Evolutionary conservation across 257 asterid genomes (phyloP).

Genomic region (Eustoma russellianum): DNA sequence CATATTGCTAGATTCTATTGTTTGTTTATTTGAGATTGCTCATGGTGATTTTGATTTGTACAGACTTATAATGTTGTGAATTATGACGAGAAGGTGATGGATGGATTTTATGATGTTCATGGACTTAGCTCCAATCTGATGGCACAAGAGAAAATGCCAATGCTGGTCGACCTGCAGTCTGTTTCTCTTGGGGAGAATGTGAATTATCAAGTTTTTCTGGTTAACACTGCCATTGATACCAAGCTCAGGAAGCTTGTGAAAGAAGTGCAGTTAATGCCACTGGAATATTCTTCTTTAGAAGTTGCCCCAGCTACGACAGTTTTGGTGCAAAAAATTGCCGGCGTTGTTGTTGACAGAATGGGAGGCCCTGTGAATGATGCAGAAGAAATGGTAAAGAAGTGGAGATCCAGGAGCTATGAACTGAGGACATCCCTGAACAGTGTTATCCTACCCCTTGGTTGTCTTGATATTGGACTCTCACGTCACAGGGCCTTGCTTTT

Average conservation of each 20-base stretch:
- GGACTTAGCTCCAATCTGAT: constrained; percentile 56
- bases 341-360: constrained; percentile 71
- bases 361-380: constrained; percentile 93
- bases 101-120: constrained; percentile 90
- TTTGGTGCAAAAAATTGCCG: constrained; percentile 70
- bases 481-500: constrained; percentile 97
- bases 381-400: constrained; percentile 76
- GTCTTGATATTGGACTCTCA: constrained; percentile 91
- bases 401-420: constrained; percentile 68
- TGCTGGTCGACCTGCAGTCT: constrained; percentile 60
- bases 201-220: constrained; percentile 71
- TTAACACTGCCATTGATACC: constrained; percentile 55
- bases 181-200: constrained; percentile 44
- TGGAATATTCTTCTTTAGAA: constrained; percentile 44
- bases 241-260: constrained; percentile 81
- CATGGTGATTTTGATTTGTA: background rate
- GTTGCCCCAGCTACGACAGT: constrained; percentile 39
- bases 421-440: constrained; percentile 41
- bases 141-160: constrained; percentile 67
- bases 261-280: constrained; percentile 47
- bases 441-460: constrained; percentile 71
- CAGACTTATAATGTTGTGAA: constrained; percentile 82
- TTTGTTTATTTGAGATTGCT: background rate
- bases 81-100: constrained; percentile 81
- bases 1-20: background rate